Evolutionary conservation across 129 eudicot species (phyloP), one percentile per base, ranked within the genome.

Genomic region (Ambrosia artemisiifolia): DNA sequence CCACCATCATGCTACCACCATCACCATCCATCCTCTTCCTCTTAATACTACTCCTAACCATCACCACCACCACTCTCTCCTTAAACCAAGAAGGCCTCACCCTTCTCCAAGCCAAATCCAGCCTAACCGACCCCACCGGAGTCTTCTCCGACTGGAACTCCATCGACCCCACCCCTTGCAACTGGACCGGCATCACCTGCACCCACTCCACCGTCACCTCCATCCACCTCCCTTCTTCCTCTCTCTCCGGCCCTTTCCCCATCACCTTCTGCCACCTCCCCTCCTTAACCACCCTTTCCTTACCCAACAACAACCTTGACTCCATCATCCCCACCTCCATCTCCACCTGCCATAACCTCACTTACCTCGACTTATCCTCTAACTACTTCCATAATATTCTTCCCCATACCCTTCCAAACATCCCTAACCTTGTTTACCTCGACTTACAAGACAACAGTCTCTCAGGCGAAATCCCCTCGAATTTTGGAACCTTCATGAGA

Each of bases 171-270:
- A 82, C 72, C 14, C 97, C 97, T 2, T 88, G 97, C 76, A 84
- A 79, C 79, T 88, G 97, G 97, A 78, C 88, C 32, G 93, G 96
- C 36, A 48, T 91, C 69, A 68, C 80, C 28, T 91, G 97, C 85
- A 7, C 8, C 76, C 12, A 38, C 48, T 10, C 56, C 20, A 43
- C 68, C 19, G 97, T 91, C 30, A 63, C 57, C 11, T 43, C 87
- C 24, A 47, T 91, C 71, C 18, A 48, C 75, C 88, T 91, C 79
- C 17, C 85, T 2, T 75, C 85, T 30, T 62, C 81, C 57, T 76
- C 85, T 54, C 88, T 91, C 44, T 3, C 80, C 65, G 93, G 96
- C 43, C 73, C 83, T 12, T 88, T 91, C 33, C 96, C 93, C 13
- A 12, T 71, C 55, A 11, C 55, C 16, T 64, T 91, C 70, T 91